Evolutionary conservation across 108 stramenopile species (phyloP), one percentile per base, ranked within the genome.

Genomic region (Halocafeteria seosinensis): DNA sequence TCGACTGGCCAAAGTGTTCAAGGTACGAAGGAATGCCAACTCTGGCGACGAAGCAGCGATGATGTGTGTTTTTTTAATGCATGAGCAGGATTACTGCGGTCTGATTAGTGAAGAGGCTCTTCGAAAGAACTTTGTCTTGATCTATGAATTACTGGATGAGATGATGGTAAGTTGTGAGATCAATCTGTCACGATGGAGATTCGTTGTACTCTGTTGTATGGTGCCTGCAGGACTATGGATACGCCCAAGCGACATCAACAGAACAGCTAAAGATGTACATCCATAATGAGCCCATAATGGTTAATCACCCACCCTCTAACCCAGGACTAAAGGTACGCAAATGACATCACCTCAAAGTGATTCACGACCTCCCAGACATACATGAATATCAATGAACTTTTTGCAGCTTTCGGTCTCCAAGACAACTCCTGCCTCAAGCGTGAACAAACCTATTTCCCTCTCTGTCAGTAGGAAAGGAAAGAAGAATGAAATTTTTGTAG

Each of bases 71-170:
- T n/a, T n/a, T n/a, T n/a, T n/a, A n/a, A n/a, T n/a, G n/a, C n/a
- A n/a, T n/a, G n/a, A n/a, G n/a, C n/a, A n/a, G n/a, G 97, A 99
- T 71, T 99, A 99, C 72, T 99, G 97, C 68, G 97, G 97, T 23
- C 87, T 91, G 2, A 77, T 99, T 6, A 88, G 87, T 13, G 89
- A 95, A 77, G 93, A 99, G 68, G 84, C 88, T 2, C 90, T 99
- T 64, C 88, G 97, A 50, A 96, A 96, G 77, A 99, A 99, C 69
- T 99, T 99, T 73, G 89, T 94, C 64, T 82, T 99, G 6, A 76
- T 95, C 42, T 99, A 99, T 75, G 97, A 99, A 79, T 88, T 99
- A 29, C 83, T 99, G 27, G 97, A 99, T 77, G 97, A 99, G 66
- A 88, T 96, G 76, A 62, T 95, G 32, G n/a, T n/a, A n/a, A n/a